These are phyloP conservation scores for Coleophoma crateriformis DNA, from an alignment of 2,329 filamentous ascomycete genomes.

Conservation along the genomic window DNA sequence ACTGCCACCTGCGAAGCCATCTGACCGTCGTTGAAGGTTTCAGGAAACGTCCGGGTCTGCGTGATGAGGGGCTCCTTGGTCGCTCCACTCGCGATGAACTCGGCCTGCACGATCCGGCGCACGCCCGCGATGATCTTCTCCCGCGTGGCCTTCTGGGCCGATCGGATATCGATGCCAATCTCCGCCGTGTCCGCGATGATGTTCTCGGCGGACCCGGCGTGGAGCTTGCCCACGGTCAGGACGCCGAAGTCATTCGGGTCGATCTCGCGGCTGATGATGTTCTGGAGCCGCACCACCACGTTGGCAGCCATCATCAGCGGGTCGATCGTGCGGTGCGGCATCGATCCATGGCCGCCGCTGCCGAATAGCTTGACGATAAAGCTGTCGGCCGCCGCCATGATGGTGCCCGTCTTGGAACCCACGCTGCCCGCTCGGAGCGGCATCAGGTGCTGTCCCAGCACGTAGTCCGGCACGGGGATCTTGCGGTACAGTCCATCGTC, in stretches of 20 bases:
- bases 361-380: conserved; percentile 50
- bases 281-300: conserved; percentile 51
- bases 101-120: conserved; percentile 49
- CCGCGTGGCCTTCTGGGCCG: conserved; percentile 38
- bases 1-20: neutral
- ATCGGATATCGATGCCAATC: conserved; percentile 49
- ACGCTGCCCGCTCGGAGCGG: conserved; percentile 32
- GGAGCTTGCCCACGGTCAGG: conserved; percentile 51
- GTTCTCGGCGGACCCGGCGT: conserved; percentile 55
- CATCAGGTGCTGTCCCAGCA: conserved; percentile 53
- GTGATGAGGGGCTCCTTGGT: neutral
- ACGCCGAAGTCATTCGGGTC: conserved; percentile 48
- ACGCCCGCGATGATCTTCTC: conserved; percentile 25
- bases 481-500: conserved; percentile 46
- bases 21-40: conserved; percentile 1
- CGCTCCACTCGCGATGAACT: conserved; percentile 40
- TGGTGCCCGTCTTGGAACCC: conserved; percentile 29
- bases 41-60: neutral
- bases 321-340: conserved; percentile 50
- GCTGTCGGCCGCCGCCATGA: conserved; percentile 37
- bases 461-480: conserved; percentile 48
- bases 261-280: conserved; percentile 50
- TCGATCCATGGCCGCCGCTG: conserved; percentile 51
- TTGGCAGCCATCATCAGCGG: conserved; percentile 52
- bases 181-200: conserved; percentile 50